Conservation (phyloP, 108 stramenopile genomes). For the Fragilaria crotonensis region DNA sequence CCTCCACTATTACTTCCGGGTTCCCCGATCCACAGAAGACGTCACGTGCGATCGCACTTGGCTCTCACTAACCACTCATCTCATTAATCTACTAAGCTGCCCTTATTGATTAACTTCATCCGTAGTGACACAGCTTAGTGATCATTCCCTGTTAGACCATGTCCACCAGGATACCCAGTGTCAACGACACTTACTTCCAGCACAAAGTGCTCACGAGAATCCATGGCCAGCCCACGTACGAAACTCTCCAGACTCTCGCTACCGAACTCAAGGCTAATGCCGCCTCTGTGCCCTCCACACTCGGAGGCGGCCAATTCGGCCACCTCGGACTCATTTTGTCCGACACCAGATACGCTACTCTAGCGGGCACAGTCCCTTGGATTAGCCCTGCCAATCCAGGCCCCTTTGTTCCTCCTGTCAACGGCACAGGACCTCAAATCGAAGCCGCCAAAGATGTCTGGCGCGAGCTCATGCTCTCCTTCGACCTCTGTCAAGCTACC, state of each 20-base stretch:
- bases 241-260: neutral
- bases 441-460: neutral
- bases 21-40: neutral
- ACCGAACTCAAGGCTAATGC: conserved; percentile 18
- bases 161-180: neutral
- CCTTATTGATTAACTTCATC: conserved; percentile 1
- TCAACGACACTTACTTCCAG: conserved; percentile 1
- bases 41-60: neutral
- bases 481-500: neutral
- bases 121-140: conserved; percentile 1
- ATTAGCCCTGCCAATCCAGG: neutral
- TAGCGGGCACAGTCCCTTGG: neutral
- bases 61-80: neutral
- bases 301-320: conserved; percentile 18
- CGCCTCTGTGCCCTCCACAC: conserved; percentile 12
- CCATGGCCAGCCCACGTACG: neutral
- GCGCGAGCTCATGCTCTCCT: conserved; percentile 3
- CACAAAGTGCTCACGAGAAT: neutral
- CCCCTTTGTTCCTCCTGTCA: neutral
- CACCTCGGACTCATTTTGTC: conserved; percentile 8
- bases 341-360: conserved; percentile 2
- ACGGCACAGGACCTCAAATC: conserved; percentile 7
- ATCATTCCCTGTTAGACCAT: neutral
- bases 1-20: neutral
- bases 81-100: conserved; percentile 1